Evolutionary conservation across 139 green algal genomes (phyloP).

Genomic region (Chlamydomonas applanata): DNA sequence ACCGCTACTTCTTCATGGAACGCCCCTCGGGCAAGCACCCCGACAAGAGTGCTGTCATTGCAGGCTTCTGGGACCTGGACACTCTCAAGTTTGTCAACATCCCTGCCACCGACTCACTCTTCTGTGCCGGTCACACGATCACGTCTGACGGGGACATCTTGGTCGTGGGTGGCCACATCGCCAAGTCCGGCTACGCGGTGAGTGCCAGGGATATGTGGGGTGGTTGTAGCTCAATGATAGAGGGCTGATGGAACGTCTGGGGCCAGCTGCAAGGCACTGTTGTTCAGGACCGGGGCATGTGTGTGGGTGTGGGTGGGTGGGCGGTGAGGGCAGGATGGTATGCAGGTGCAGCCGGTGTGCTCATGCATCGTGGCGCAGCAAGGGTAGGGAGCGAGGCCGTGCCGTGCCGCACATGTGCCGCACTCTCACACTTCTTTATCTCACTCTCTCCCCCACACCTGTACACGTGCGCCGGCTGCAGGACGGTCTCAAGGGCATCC

Average conservation of each 20-base stretch:
- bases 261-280: too few species aligned
- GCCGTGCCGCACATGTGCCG: background rate
- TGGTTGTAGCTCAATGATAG: too few species aligned
- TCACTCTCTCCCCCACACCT: background rate
- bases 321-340: too few species aligned
- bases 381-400: background rate
- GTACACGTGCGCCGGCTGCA: background rate
- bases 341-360: too few species aligned
- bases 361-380: background rate
- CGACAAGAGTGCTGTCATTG: constrained; percentile 26
- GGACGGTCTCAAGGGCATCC: constrained; percentile 24
- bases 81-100: constrained; percentile 34
- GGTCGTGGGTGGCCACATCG: constrained; percentile 33
- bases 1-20: constrained; percentile 33
- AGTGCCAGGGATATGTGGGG: too few species aligned
- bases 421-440: background rate
- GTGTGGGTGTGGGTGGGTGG: too few species aligned
- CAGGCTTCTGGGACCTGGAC: constrained; percentile 24
- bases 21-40: constrained; percentile 39
- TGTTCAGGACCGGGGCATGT: too few species aligned
- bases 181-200: constrained; percentile 27
- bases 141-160: constrained; percentile 22
- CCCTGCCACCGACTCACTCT: constrained; percentile 28
- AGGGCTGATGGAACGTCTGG: too few species aligned
- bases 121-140: constrained; percentile 18